phyloP scores from a whole-genome alignment of 306 rosid species.

The Prunus armeniaca region DNA sequence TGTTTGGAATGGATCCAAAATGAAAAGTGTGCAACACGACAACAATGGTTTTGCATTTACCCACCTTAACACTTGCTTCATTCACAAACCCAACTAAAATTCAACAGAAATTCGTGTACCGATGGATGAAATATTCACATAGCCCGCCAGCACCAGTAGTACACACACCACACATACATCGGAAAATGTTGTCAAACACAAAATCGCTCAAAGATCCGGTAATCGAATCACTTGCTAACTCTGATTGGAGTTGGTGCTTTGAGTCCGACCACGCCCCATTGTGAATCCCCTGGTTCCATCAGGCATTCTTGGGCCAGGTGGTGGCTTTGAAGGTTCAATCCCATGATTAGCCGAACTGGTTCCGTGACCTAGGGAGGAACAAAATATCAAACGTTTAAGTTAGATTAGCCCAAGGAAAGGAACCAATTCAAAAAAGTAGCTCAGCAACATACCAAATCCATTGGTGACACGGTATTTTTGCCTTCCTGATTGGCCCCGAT shows the following conservation, averaged over 20 bases:
- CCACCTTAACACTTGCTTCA: background rate
- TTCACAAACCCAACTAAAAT: background rate
- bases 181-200: constrained; percentile 22
- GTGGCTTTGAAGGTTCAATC: constrained; percentile 71
- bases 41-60: background rate
- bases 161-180: background rate
- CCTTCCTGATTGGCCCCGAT: constrained; percentile 61
- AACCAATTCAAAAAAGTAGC: background rate
- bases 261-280: constrained; percentile 89
- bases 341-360: constrained; percentile 48
- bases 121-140: background rate
- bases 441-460: constrained; percentile 63
- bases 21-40: background rate
- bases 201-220: constrained; percentile 1
- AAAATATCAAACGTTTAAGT: background rate
- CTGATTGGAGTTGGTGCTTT: constrained; percentile 26
- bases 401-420: background rate
- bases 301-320: constrained; percentile 97
- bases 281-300: constrained; percentile 96
- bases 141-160: background rate
- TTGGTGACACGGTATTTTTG: constrained; percentile 61
- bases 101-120: background rate
- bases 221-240: constrained; percentile 31
- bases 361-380: constrained; percentile 69
- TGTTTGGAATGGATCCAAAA: background rate